A percentile compares a stretch with the other conserved stretches of the same genome.
Conservation (phyloP, 306 rosid genomes). For the Castanea sativa region DNA sequence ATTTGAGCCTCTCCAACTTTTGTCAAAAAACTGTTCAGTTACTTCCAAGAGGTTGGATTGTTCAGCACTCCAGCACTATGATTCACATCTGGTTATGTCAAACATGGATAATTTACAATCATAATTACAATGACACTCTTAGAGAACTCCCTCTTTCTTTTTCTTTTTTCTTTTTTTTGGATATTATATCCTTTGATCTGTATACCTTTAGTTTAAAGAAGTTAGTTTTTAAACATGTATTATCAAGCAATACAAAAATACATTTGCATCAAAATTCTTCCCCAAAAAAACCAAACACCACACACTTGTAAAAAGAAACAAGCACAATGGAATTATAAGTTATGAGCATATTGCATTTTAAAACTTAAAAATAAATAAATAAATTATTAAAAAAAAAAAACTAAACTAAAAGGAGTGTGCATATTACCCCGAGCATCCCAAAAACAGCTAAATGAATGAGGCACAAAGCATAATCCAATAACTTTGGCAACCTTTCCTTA, state of each 20-base stretch:
- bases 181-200: neutral
- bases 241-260: neutral
- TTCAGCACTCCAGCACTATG: neutral
- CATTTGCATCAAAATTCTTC: neutral
- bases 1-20: neutral
- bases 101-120: neutral
- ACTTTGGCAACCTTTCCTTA: slow-evolving; percentile 23
- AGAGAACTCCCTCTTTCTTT: no score
- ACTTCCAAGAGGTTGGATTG: neutral
- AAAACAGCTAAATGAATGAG: slow-evolving; percentile 53
- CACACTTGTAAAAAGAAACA: neutral
- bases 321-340: neutral
- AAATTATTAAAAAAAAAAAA: neutral
- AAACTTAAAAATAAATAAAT: neutral
- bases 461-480: slow-evolving; percentile 42
- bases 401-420: neutral
- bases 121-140: neutral
- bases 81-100: neutral
- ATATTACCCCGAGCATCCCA: slow-evolving; percentile 58
- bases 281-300: neutral
- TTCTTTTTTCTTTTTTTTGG: no score
- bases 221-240: neutral
- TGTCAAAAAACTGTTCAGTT: neutral
- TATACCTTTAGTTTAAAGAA: neutral
- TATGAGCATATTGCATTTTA: neutral